Base-by-base conservation (phyloP, 768 basidiomycete genomes). In the Leucocoprinus birnbaumii region DNA sequence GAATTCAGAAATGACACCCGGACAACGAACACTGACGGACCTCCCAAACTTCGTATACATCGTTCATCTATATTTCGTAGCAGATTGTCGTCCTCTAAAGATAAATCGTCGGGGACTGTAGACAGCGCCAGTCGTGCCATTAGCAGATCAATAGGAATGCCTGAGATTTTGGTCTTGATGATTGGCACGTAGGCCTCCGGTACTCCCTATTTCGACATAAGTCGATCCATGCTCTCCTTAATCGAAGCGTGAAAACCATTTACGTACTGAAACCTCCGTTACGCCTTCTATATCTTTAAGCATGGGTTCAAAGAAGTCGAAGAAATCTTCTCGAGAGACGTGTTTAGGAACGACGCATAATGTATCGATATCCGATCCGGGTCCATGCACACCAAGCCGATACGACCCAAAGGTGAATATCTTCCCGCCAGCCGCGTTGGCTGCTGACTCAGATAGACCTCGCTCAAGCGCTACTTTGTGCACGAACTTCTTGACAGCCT, bases 351-450 rank as follows among this genome's bases (percentile, higher is more conserved):
- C 97, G 34, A 98, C 96, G 66, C 93, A 91, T 19, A 99, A 74
- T n/a, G 95, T 97, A 76, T 99, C 97, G 68, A 99, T 98, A 82
- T 99, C 96, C 47, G 88, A 80, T 2, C 92, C 90, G 34, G 96
- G 97, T 11, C 92, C 93, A 70, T 98, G 97, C 19, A 98, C 97
- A 56, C 97, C 97, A 47, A 99, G 76, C 63, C 97, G 89, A 78
- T 98, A 98, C 49, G 95, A 98, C 40, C 97, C 97, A 70, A 96
- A 99, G 6, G 97, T 98, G 70, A 94, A 99, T 68, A 99, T 98
- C 78, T 98, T 96, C 60, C 95, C 97, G 49, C 97, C 97, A 8
- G 97, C 93, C 46, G 91, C 86, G 49, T 73, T 82, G 8, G 96
- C 95, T 1, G 92, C 89, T 18, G 87, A 72, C 59, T 98, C 94